Base-by-base conservation (phyloP, 1,284 basidiomycete genomes). In the Chondrostereum purpureum region DNA sequence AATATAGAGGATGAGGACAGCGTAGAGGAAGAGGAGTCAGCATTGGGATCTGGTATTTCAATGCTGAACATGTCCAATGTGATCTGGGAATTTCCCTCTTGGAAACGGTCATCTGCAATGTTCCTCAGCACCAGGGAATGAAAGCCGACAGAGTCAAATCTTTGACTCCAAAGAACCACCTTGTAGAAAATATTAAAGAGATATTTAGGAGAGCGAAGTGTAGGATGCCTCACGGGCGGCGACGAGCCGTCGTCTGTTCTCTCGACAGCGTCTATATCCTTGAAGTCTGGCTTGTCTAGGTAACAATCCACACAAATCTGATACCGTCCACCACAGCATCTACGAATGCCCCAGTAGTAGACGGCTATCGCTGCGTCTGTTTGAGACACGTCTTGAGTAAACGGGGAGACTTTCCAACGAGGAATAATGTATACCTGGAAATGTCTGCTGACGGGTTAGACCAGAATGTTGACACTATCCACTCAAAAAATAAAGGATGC, bases 271-370 rank as follows among this genome's bases (percentile, higher is more conserved):
- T 63, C 55, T 20, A 63, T 58, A 6, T 39, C 39, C 20, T 51
- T 45, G 44, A 58, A 62, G 19, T 47, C 43, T n/a, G 49, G 51
- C 23, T 55, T 45, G 33, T 58, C 55, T 18, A 59, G 58, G 45
- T 61, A 58, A 42, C 61, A 62, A 50, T 64, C 62, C 41, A 61
- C 44, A 48, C 60, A 63, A 18, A 62, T 62, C 36, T 18, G 40
- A 39, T 50, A 50, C 4, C 45, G 18, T 5, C 45, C 58, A 6
- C 58, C 58, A 20, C 45, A 37, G 31, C 47, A 55, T 10, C 54
- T 52, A 13, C 23, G 44, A 16, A 63, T 59, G 2, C 60, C 62
- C 43, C 53, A 64, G 47, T 61, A 61, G 31, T 57, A 60, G 27
- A 64, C 60, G 2, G 54, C 62, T n/a, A 54, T 49, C 2, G 59